Evolutionary conservation across 768 basidiomycete species (phyloP).

Genomic region (Leucosporidium scottii): DNA sequence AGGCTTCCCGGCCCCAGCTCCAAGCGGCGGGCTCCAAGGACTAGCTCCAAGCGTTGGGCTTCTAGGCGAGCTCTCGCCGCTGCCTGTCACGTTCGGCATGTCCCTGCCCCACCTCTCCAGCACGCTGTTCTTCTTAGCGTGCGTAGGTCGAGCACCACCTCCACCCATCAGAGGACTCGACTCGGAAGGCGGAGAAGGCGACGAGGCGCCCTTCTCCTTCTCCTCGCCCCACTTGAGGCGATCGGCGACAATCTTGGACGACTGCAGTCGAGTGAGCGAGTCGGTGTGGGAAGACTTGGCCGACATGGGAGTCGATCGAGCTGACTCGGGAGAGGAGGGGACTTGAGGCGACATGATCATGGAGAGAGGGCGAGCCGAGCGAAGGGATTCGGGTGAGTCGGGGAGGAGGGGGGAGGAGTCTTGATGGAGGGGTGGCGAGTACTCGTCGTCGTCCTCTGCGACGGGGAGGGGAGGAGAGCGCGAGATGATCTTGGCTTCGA

Average conservation of each 20-base stretch:
- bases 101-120: slow-evolving; percentile 23
- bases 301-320: not conserved
- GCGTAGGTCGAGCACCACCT: not conserved
- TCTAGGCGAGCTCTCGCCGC: too few relatives aligned
- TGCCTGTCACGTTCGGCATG: slow-evolving; percentile 4
- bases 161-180: slow-evolving; percentile 2
- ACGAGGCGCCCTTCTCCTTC: not conserved
- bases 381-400: not conserved
- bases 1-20: too few relatives aligned
- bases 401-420: not conserved
- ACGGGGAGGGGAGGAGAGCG: not conserved
- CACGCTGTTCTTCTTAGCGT: slow-evolving; percentile 21
- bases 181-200: not conserved
- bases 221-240: slow-evolving; percentile 16
- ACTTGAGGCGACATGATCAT: too few relatives aligned
- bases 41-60: too few relatives aligned
- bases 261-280: slow-evolving; percentile 24
- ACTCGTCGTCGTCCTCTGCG: too few relatives aligned
- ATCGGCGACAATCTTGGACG: slow-evolving; percentile 23
- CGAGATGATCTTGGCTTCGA: slow-evolving; percentile 27
- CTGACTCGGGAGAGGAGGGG: not conserved
- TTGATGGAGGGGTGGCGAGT: too few relatives aligned
- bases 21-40: too few relatives aligned
- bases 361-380: not conserved
- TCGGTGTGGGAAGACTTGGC: too few relatives aligned